Evolutionary conservation across 2,329 filamentous ascomycete genomes (phyloP).

Genomic region (Cytospora chrysosperma): DNA sequence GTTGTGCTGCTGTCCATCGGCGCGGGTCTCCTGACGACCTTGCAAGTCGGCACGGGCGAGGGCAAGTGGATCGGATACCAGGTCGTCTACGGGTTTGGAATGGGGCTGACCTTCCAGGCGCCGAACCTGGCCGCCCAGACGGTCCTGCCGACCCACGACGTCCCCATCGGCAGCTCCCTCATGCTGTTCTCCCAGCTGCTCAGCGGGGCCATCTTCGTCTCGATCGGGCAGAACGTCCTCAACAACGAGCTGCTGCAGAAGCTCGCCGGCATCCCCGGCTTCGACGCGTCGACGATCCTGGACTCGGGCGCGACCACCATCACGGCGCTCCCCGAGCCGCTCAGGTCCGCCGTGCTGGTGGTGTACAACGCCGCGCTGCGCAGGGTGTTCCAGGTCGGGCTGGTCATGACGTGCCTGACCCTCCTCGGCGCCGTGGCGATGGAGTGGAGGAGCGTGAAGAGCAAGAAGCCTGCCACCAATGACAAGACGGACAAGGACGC

Average conservation of each 20-base stretch:
- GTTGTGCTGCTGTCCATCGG: slow-evolving; percentile 39
- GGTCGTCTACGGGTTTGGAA: slow-evolving; percentile 44
- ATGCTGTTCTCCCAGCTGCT: slow-evolving; percentile 48
- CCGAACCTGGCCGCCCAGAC: slow-evolving; percentile 48
- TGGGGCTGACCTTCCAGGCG: slow-evolving; percentile 44
- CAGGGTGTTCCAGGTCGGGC: slow-evolving; percentile 58
- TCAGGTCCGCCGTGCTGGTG: slow-evolving; percentile 27
- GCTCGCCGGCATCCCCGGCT: slow-evolving; percentile 33
- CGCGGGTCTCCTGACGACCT: slow-evolving; percentile 43
- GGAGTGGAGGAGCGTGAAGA: slow-evolving; percentile 57
- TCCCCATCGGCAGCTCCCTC: slow-evolving; percentile 42
- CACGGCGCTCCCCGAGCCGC: slow-evolving; percentile 27
- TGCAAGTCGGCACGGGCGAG: slow-evolving; percentile 35
- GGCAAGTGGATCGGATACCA: slow-evolving; percentile 42
- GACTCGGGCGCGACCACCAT: slow-evolving; percentile 26
- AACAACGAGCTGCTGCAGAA: slow-evolving; percentile 39
- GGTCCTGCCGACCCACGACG: slow-evolving; percentile 41
- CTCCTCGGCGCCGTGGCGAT: slow-evolving; percentile 55
- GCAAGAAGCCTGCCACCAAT: slow-evolving; percentile 27
- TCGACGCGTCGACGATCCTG: slow-evolving; percentile 26
- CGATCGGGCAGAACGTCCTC: slow-evolving; percentile 47
- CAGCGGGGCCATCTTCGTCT: slow-evolving; percentile 46
- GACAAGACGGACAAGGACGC: slow-evolving; percentile 24
- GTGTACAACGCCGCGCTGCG: slow-evolving; percentile 64
- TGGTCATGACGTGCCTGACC: slow-evolving; percentile 52